Evolutionary conservation across 2,329 filamentous ascomycete genomes (phyloP).

Genomic region (Clathrospora elynae): DNA sequence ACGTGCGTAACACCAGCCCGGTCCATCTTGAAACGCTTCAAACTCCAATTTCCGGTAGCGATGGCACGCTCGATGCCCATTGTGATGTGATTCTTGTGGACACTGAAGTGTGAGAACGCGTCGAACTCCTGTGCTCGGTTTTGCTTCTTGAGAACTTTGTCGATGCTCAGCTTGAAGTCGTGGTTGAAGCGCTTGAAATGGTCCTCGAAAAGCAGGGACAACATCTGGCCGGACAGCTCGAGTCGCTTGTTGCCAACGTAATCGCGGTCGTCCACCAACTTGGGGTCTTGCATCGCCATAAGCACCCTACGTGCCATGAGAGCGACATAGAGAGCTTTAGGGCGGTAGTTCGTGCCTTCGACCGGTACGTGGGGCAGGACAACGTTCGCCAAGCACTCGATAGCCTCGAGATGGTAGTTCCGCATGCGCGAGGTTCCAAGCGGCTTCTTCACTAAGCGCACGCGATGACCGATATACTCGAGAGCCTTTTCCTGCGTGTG

Average conservation of each 20-base stretch:
- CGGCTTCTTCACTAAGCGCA: constrained; percentile 72
- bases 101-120: constrained; percentile 80
- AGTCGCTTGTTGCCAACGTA: constrained; percentile 98
- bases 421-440: constrained; percentile 62
- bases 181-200: constrained; percentile 94
- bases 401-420: constrained; percentile 86
- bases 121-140: constrained; percentile 88
- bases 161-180: constrained; percentile 89
- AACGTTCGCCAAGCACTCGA: constrained; percentile 89
- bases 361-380: constrained; percentile 95
- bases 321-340: constrained; percentile 95
- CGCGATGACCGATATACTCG: constrained; percentile 84
- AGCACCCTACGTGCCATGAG: constrained; percentile 97
- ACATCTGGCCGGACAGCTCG: constrained; percentile 90
- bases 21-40: constrained; percentile 99
- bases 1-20: constrained; percentile 96
- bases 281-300: constrained; percentile 89
- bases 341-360: constrained; percentile 87
- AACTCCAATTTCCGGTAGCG: constrained; percentile 95
- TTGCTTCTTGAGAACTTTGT: constrained; percentile 93
- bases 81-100: constrained; percentile 85
- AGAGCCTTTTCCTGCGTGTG: constrained; percentile 94
- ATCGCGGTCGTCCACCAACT: constrained; percentile 91
- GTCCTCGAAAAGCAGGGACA: constrained; percentile 95
- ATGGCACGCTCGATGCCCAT: constrained; percentile 94